phyloP scores from a whole-genome alignment of 768 basidiomycete species.

The Podaxis sp. region DNA sequence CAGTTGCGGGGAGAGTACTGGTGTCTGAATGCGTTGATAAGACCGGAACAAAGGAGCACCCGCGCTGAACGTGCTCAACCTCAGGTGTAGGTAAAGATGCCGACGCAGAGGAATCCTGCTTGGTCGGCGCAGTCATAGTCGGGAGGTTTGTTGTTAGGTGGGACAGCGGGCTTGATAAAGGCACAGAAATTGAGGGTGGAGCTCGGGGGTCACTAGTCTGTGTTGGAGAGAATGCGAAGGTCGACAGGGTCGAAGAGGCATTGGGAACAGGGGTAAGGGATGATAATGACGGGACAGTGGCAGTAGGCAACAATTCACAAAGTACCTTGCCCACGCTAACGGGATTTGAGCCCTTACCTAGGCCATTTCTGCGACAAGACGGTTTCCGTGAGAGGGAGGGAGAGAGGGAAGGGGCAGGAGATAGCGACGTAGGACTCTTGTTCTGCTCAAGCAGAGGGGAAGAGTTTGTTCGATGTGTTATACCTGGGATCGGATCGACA shows the following conservation, averaged over 20 bases:
- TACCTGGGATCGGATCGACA: conserved; percentile 5
- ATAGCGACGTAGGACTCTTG: neutral
- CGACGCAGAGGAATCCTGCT: neutral
- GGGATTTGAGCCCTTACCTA: conserved; percentile 2
- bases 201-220: conserved; percentile 1
- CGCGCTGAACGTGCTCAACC: neutral
- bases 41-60: neutral
- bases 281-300: conserved; percentile 10
- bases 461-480: neutral
- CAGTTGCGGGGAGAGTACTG: neutral
- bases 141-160: neutral
- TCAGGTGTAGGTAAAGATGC: conserved; percentile 11
- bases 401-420: neutral
- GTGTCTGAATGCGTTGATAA: conserved; percentile 3
- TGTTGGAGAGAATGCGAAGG: conserved; percentile 1
- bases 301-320: conserved; percentile 13
- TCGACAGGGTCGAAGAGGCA: conserved; percentile 3
- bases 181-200: neutral
- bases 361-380: conserved; percentile 3
- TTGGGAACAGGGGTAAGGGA: conserved; percentile 4
- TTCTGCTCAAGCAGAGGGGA: neutral
- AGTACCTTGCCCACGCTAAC: conserved; percentile 24
- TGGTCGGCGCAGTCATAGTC: neutral
- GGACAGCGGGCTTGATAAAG: conserved; percentile 7
- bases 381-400: neutral